phyloP scores from a whole-genome alignment of 73 alveolate genomes.

The Paramecium pentaurelia region DNA sequence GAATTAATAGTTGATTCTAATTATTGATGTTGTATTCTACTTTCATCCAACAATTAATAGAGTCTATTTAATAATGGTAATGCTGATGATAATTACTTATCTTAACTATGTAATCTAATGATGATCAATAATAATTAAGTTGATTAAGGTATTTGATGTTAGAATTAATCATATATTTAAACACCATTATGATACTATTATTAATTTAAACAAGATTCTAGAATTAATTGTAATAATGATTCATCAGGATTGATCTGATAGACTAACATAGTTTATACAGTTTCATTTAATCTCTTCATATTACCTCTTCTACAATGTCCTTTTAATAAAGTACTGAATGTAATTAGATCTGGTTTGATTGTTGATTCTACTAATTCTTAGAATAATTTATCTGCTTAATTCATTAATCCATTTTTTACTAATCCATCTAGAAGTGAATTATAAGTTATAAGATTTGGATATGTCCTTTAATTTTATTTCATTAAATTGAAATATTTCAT shows the following conservation, averaged over 20 bases:
- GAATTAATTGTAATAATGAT: constrained; percentile 5
- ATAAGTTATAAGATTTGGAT: constrained; percentile 89
- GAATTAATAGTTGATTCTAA: background rate
- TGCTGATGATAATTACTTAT: background rate
- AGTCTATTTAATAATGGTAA: constrained; percentile 16
- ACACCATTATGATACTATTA: constrained; percentile 16
- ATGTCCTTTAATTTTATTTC: constrained; percentile 69
- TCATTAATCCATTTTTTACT: constrained; percentile 76
- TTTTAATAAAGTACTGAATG: constrained; percentile 90
- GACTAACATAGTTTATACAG: background rate
- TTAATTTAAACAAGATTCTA: background rate
- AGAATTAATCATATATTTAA: constrained; percentile 21
- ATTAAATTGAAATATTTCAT: constrained; percentile 50
- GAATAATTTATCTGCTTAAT: constrained; percentile 82
- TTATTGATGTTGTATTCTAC: background rate
- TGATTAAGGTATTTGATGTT: constrained; percentile 30
- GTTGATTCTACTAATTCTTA: constrained; percentile 74
- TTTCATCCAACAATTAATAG: background rate
- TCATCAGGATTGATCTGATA: background rate
- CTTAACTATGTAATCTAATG: background rate
- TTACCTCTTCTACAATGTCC: constrained; percentile 87
- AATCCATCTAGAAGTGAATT: constrained; percentile 91
- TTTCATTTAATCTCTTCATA: constrained; percentile 68
- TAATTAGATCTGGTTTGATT: constrained; percentile 85
- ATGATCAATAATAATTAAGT: background rate